Evolutionary conservation across 2,329 filamentous ascomycete species (phyloP), one percentile per base, ranked within the genome.

Genomic region (Nothomitra cinnamomea): DNA sequence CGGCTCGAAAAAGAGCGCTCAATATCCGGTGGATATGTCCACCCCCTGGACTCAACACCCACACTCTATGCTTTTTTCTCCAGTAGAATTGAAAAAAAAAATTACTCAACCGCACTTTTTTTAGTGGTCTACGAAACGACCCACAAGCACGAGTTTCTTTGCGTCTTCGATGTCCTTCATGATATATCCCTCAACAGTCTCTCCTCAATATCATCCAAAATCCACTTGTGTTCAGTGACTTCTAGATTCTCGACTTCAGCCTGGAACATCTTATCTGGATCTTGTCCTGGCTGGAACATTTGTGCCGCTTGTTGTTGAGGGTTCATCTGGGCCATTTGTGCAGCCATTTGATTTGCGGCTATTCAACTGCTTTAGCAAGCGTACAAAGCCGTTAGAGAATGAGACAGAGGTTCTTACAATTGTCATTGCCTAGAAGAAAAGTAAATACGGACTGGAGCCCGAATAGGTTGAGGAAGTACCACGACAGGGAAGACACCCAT

Each of bases 381-480:
- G 25, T 15, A n/a, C 40, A 32, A 17, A 7, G 28, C 0, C 21
- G 19, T 21, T 54, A 1, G 49, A 7, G 21, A 25, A 47, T 38
- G 1, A 36, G 6, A 19, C 10, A 4, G 10, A 28, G 10, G 32
- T 32, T 71, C 82, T 67, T 74, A 95, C 89, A 82, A 67, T 96
- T 96, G 63, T 98, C 94, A 66, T 85, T 94, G 7, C 92, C 92
- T 13, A 98, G 77, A 51, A 98, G 82, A 67, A 95, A 96, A 64
- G 92, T 94, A 67, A 98, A 98, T 55, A 98, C 89, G 53, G 90
- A 87, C 67, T 96, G 90, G 55, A 98, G 74, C 48, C 94, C 92
- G 66, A 98, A 96, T 58, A 98, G 82, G 63, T 94, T 96, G 60
- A 98, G 72, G 65, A 98, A 96, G 72, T 98, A 98, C 89, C 92